Evolutionary conservation across 2,329 filamentous ascomycete genomes (phyloP).

Genomic region (Beauveria australis): DNA sequence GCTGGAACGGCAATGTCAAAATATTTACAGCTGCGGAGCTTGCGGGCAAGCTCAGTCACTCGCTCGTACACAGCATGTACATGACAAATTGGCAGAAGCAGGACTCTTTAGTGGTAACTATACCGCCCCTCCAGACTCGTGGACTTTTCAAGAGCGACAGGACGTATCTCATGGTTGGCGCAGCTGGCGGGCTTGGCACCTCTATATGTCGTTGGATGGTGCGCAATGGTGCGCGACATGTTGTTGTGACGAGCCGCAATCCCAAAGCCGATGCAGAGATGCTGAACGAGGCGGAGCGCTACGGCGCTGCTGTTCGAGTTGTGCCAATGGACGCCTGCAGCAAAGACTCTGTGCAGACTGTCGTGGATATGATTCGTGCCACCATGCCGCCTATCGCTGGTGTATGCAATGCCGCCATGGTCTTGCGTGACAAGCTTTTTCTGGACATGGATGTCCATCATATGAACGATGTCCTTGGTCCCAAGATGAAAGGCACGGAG

Average conservation of each 20-base stretch:
- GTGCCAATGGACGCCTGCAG: background rate
- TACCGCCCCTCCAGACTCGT: background rate
- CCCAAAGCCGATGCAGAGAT: constrained; percentile 14
- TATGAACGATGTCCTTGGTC: constrained; percentile 18
- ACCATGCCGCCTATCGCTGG: constrained; percentile 27
- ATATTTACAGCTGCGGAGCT: background rate
- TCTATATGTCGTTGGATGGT: constrained; percentile 30
- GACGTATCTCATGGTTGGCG: constrained; percentile 25
- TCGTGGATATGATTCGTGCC: background rate
- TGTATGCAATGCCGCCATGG: constrained; percentile 30
- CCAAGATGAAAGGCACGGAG: constrained; percentile 26
- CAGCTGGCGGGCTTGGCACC: constrained; percentile 26
- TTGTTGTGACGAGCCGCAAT: constrained; percentile 29
- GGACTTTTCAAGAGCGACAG: constrained; percentile 13
- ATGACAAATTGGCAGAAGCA: background rate
- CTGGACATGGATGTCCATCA: constrained; percentile 15
- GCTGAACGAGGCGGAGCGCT: background rate
- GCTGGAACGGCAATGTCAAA: background rate
- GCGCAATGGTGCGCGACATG: constrained; percentile 23
- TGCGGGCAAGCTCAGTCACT: background rate
- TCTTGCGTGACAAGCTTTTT: constrained; percentile 22
- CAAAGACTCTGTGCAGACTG: background rate
- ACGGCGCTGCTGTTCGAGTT: background rate
- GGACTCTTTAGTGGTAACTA: background rate
- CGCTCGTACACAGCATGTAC: background rate